Evolutionary conservation across 164 flowering plant species (phyloP).

Genomic region (Chloranthus sessilifolius): DNA sequence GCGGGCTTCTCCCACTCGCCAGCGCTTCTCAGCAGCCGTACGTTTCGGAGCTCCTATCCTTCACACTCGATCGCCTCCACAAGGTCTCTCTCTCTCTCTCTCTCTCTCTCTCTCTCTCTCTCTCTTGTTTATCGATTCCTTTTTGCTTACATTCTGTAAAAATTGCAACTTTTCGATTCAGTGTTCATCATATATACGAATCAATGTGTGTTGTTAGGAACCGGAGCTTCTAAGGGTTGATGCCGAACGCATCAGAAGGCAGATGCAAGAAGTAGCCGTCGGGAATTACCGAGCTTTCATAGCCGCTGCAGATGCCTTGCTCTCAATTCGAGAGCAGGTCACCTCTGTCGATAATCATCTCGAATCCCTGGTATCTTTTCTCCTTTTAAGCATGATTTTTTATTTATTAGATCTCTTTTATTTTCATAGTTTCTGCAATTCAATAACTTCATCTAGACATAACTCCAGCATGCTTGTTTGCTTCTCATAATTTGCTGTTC

Average conservation of each 20-base stretch:
- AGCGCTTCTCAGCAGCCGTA: constrained; percentile 84
- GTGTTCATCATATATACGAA: too few relatives aligned
- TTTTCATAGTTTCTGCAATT: background rate
- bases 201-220: constrained; percentile 43
- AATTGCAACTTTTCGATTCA: too few relatives aligned
- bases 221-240: constrained; percentile 96
- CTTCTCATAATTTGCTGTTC: too few relatives aligned
- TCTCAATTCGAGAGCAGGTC: constrained; percentile 67
- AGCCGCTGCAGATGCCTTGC: constrained; percentile 87
- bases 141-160: too few relatives aligned
- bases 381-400: background rate
- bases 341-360: constrained; percentile 78
- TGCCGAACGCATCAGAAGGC: constrained; percentile 87
- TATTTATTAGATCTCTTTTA: background rate
- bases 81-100: constrained; percentile 37
- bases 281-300: constrained; percentile 92
- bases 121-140: too few relatives aligned
- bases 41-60: constrained; percentile 95
- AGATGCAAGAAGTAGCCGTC: constrained; percentile 98
- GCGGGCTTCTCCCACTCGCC: constrained; percentile 57
- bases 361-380: constrained; percentile 57
- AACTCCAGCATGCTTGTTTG: too few relatives aligned
- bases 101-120: background rate
- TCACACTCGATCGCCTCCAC: constrained; percentile 99
- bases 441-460: background rate